Base-by-base conservation (phyloP, 768 basidiomycete species). In the Leccinellum luteum region DNA sequence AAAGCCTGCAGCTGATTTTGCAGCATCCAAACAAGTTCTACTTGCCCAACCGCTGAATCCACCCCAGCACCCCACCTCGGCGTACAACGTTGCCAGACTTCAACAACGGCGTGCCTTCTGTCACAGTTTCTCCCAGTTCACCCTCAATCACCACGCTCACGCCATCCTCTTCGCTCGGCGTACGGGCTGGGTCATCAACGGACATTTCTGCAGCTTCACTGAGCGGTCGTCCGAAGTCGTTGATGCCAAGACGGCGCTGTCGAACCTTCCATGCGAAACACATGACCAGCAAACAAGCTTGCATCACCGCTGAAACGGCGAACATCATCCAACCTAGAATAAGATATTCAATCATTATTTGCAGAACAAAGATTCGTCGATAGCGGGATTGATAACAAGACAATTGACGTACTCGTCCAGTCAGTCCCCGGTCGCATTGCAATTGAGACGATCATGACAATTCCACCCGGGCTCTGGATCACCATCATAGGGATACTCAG, bases 401-500 rank as follows among this genome's bases (percentile, higher is more conserved):
- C 25, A 52, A 56, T 3, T 13, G 38, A 66, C 82, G 51, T 64
- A 90, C 89, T 91, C 4, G 90, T 92, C 90, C 90, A 93, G 66
- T 92, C 86, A 0, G 90, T 92, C 0, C 87, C 88, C 2, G 89
- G 88, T 55, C 90, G 76, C 25, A 91, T 73, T 7, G 87, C 90
- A 56, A 94, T 90, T 60, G 86, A 90, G 4, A 87, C 60, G 6
- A 92, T 89, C 87, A 98, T 95, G n/a, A 92, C 68, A 3, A 91
- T 76, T 1, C 90, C 88, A 4, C 94, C 95, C 3, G 94, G 94
- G 13, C 85, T 92, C 73, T 98, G 96, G 15, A 99, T 91, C 49
- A 84, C 75, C 96, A 99, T 98, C 85, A 93, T 98, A 1, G 90
- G 89, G 56, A 99, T 90, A 66, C 92, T 94, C 15, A 98, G 77